Evolutionary conservation across 2,329 filamentous ascomycete genomes (phyloP), one percentile per base, ranked within the genome.

Genomic region (Talaromyces pinophilus): DNA sequence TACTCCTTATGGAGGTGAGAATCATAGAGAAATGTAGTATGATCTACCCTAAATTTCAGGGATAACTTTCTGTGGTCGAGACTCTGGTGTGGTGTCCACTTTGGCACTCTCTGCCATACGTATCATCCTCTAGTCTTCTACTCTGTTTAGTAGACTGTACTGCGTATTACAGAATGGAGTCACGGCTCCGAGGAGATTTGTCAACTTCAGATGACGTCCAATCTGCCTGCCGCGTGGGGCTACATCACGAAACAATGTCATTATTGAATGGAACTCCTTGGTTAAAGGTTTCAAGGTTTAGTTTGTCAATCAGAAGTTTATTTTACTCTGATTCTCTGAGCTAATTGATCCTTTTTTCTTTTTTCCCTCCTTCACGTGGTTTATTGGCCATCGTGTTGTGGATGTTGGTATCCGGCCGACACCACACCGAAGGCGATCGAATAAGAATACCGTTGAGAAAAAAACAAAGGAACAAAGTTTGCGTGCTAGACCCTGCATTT

Each of bases 161-260:
- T 2, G 22, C 2, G 46, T 50, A 28, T 22, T 25, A 48, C 44
- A 48, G 48, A 3, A 52, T 30, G 46, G 22, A 50, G 48, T 25
- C 30, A 35, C 46, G 52, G 52, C 52, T 38, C 54, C 54, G 54
- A 57, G 54, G 54, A 57, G 54, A 57, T 38, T 38, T n/a, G 8
- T 10, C 50, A n/a, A 54, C 8, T 30, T 30, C 28, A n/a, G 13
- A 54, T 54, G 50, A 33, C 15, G 50, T 33, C 50, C 50, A n/a
- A 33, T 33, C 28, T 33, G 50, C 50, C 25, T 54, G 50, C 50
- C 50, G 50, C 28, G 50, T n/a, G 50, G 50, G 50, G 50, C 25
- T n/a, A 10, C 22, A 54, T 33, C 50, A 19, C 28, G 25, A 30
- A 33, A 30, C 50, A 54, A 33, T 54, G 15, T n/a, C 50, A 54